Evolutionary conservation across 768 basidiomycete genomes (phyloP), one percentile per base, ranked within the genome.

Genomic region (Leccinellum luteum): DNA sequence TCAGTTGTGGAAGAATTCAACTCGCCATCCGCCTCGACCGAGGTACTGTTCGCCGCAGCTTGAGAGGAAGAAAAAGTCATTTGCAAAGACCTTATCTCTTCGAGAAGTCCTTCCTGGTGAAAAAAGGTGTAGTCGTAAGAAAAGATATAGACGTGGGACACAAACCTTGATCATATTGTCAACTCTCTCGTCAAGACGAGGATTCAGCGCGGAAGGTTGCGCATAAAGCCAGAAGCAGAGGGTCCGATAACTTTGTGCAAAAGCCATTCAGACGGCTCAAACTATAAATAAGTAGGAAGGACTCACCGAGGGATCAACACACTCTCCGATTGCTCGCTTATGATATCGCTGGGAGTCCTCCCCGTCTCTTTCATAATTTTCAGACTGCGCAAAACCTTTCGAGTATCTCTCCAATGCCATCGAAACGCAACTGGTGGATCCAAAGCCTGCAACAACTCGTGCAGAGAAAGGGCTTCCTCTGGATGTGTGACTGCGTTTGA

Each of bases 361-460:
- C 86, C 83, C 0, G 80, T 82, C 55, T 92, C 85, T 73, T 85
- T 87, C 56, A 94, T 85, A 28, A 97, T 85, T 44, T 81, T 78
- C 8, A 99, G 71, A 62, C 82, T 91, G 35, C 94, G 80, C 12
- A 91, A 72, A 6, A 98, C 90, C 72, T 98, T 99, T 31, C 96
- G 79, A 0, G 92, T 87, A 64, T 99, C 97, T 61, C 79, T 81
- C 96, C 96, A 98, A 69, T 99, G 97, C 96, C 96, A 98, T 60
- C 94, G 78, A 30, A 79, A 79, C 1, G 90, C 92, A 47, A 93
- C 84, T 0, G 68, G 63, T 0, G 85, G 85, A 65, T 98, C 97
- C 6, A 98, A 78, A 4, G 75, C 67, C 9, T 74, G 72, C 19
- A 99, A 75, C 13, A 98, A 76, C 10, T 70, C 74, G 66, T 94